phyloP scores from a whole-genome alignment of 257 asterid species.

The Solanum appendiculatum region DNA sequence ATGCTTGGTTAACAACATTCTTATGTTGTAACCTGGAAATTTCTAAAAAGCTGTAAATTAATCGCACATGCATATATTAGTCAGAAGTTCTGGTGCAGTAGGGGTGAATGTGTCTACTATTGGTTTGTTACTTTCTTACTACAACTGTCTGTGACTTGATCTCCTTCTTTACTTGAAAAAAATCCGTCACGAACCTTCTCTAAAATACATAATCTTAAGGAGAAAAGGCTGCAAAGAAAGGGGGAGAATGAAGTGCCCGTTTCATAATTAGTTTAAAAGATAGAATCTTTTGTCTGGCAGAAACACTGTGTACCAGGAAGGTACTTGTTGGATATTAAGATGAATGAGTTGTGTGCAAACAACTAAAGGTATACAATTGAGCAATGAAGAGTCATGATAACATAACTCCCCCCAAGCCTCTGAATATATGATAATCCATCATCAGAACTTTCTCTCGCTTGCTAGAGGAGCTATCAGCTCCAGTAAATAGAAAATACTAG shows the following conservation, averaged over 20 bases:
- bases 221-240: background rate
- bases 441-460: background rate
- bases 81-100: background rate
- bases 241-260: background rate
- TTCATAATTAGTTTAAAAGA: background rate
- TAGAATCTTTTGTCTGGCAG: background rate
- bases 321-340: background rate
- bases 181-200: background rate
- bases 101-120: background rate
- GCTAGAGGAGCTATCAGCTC: background rate
- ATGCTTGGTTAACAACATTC: background rate
- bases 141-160: background rate
- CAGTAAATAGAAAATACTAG: background rate
- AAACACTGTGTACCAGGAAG: background rate
- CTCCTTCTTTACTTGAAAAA: background rate
- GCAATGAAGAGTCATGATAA: background rate
- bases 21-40: background rate
- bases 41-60: background rate
- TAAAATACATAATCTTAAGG: background rate
- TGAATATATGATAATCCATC: background rate
- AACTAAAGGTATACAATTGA: background rate
- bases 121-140: background rate
- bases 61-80: background rate
- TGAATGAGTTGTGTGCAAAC: background rate
- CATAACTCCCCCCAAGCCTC: background rate